Conservation (phyloP, 495 filamentous ascomycete genomes). For the Aspergillus steynii region DNA sequence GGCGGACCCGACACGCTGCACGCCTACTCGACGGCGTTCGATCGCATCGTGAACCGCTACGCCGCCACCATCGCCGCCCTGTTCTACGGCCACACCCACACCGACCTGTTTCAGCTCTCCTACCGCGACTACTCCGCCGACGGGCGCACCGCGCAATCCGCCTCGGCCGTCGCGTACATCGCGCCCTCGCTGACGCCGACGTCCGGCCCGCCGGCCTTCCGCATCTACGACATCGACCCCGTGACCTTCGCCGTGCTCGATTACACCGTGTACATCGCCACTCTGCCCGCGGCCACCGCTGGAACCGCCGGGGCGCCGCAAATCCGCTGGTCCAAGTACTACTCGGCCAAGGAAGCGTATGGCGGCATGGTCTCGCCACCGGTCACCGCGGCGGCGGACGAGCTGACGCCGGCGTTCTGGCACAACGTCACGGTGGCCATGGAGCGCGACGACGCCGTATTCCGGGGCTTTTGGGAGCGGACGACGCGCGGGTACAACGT, state of each 20-base stretch:
- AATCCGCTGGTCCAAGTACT: slow-evolving; percentile 53
- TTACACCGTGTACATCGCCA: slow-evolving; percentile 51
- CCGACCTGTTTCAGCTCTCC: slow-evolving; percentile 54
- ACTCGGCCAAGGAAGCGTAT: slow-evolving; percentile 55
- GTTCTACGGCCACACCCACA: slow-evolving; percentile 61
- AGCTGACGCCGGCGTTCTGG: slow-evolving; percentile 59
- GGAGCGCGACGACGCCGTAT: slow-evolving; percentile 33
- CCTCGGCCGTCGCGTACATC: slow-evolving; percentile 50
- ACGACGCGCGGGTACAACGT: slow-evolving; percentile 38
- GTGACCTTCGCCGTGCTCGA: slow-evolving; percentile 55
- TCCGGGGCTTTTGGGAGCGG: slow-evolving; percentile 40
- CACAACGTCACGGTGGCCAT: slow-evolving; percentile 54
- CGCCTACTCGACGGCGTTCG: slow-evolving; percentile 53
- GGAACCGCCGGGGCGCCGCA: slow-evolving; percentile 16
- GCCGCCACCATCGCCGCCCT: slow-evolving; percentile 51
- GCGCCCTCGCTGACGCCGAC: slow-evolving; percentile 55
- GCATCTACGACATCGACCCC: slow-evolving; percentile 57
- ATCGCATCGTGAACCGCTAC: slow-evolving; percentile 56
- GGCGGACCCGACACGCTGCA: slow-evolving; percentile 49
- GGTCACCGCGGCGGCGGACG: slow-evolving; percentile 30
- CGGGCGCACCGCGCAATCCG: slow-evolving; percentile 34
- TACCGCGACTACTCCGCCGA: slow-evolving; percentile 44
- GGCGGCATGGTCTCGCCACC: slow-evolving; percentile 45
- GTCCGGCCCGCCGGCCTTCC: slow-evolving; percentile 53
- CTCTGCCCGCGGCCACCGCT: slow-evolving; percentile 40